phyloP scores from a whole-genome alignment of 2,329 filamentous ascomycete species.

The Aspergillus transmontanensis region DNA sequence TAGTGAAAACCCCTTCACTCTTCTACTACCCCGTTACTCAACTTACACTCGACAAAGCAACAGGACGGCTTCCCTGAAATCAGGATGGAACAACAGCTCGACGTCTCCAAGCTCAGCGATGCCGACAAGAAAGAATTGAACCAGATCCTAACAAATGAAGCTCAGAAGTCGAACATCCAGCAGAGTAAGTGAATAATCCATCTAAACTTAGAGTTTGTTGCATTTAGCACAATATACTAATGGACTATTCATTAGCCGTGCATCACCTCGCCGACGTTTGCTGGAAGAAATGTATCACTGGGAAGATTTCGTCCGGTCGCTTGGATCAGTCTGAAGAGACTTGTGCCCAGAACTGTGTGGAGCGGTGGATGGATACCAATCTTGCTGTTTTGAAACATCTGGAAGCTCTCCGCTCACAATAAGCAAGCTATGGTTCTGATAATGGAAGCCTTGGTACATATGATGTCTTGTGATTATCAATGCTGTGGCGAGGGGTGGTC shows the following conservation, averaged over 20 bases:
- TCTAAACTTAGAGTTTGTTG: not conserved
- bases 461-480: too few relatives aligned
- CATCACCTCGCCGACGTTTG: slow-evolving; percentile 74
- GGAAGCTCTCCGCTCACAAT: slow-evolving; percentile 60
- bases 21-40: not conserved
- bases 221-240: not conserved
- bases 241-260: slow-evolving; percentile 52
- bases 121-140: slow-evolving; percentile 86
- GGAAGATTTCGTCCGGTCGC: slow-evolving; percentile 68
- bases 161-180: slow-evolving; percentile 70
- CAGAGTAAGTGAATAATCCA: slow-evolving; percentile 44
- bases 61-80: not conserved
- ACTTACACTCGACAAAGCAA: not conserved
- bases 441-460: not conserved
- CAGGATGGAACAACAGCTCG: slow-evolving; percentile 52
- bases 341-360: slow-evolving; percentile 90
- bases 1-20: not conserved
- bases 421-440: slow-evolving; percentile 5
- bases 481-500: not conserved
- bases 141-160: slow-evolving; percentile 80
- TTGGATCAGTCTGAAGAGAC: slow-evolving; percentile 77
- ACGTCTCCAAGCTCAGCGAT: slow-evolving; percentile 74
- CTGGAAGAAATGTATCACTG: slow-evolving; percentile 91
- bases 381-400: slow-evolving; percentile 82
- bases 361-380: slow-evolving; percentile 90